Conservation (phyloP, 257 asterid species). For the Cruciata laevipes region DNA sequence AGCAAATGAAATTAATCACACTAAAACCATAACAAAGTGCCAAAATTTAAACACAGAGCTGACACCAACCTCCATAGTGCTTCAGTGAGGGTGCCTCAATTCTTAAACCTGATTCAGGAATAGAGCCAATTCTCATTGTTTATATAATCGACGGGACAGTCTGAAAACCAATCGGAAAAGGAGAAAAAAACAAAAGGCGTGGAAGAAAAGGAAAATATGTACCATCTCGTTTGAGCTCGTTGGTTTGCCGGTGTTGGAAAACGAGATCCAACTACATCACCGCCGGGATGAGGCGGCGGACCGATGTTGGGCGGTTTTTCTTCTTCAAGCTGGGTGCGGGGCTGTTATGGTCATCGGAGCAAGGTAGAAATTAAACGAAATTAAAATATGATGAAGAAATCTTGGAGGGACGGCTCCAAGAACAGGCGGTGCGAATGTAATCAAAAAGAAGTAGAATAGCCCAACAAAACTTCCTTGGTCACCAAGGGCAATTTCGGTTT, state of each 20-base stretch:
- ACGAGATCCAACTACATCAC: neutral
- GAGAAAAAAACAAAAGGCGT: neutral
- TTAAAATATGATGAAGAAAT: neutral
- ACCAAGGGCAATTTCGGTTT: too few relatives aligned
- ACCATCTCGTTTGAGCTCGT: too few relatives aligned
- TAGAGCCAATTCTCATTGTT: conserved; percentile 16
- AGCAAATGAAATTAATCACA: neutral
- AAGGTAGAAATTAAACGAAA: neutral
- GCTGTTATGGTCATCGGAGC: neutral
- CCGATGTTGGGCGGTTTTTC: neutral
- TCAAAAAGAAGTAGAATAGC: too few relatives aligned
- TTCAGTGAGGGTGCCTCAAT: neutral
- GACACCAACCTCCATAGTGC: conserved; percentile 17
- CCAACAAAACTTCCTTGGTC: too few relatives aligned
- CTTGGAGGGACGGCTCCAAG: neutral
- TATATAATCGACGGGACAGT: neutral
- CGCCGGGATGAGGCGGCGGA: neutral
- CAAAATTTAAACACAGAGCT: neutral
- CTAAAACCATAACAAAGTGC: neutral
- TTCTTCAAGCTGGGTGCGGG: neutral
- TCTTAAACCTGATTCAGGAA: conserved; percentile 1
- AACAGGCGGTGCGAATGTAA: neutral
- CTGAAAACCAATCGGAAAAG: neutral
- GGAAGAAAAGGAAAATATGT: neutral
- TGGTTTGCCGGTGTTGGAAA: too few relatives aligned